phyloP scores from a whole-genome alignment of 768 basidiomycete species.

The Mrakia gelida region DNA sequence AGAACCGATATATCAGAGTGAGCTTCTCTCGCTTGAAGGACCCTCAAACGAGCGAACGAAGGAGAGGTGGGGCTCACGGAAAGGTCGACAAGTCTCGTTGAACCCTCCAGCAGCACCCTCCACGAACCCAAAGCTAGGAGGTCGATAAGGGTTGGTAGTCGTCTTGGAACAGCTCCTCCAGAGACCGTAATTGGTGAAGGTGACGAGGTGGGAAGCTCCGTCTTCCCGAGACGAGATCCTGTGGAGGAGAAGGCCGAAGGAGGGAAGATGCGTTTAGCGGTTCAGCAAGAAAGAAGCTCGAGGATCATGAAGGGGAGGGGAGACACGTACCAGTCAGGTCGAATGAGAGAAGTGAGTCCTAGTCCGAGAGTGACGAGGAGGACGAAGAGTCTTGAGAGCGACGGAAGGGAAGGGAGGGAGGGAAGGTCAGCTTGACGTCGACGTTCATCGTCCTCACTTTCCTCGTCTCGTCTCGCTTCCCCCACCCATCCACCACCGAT shows the following conservation, averaged over 20 bases:
- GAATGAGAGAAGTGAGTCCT: slow-evolving; percentile 12
- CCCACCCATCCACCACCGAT: neutral
- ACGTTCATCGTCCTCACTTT: neutral
- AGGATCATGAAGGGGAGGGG: neutral
- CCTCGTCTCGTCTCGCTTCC: no score
- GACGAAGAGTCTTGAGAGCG: slow-evolving; percentile 5
- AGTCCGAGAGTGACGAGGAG: slow-evolving; percentile 12
- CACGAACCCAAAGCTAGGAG: neutral
- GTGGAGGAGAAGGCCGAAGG: neutral
- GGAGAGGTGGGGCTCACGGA: slow-evolving; percentile 2
- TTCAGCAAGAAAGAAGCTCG: no score
- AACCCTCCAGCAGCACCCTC: no score
- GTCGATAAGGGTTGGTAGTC: neutral
- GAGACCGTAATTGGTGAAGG: neutral
- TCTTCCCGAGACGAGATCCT: neutral
- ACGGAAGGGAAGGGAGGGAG: neutral
- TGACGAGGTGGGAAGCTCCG: neutral
- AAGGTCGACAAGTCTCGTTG: slow-evolving; percentile 11
- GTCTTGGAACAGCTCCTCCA: slow-evolving; percentile 19
- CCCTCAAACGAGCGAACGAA: neutral
- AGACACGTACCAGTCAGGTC: slow-evolving; percentile 19
- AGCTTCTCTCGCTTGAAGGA: no score
- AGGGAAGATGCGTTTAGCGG: neutral
- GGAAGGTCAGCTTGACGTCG: neutral
- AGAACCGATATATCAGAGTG: neutral